Evolutionary conservation across 2,329 filamentous ascomycete species (phyloP).

Genomic region (Colletotrichum lupini): DNA sequence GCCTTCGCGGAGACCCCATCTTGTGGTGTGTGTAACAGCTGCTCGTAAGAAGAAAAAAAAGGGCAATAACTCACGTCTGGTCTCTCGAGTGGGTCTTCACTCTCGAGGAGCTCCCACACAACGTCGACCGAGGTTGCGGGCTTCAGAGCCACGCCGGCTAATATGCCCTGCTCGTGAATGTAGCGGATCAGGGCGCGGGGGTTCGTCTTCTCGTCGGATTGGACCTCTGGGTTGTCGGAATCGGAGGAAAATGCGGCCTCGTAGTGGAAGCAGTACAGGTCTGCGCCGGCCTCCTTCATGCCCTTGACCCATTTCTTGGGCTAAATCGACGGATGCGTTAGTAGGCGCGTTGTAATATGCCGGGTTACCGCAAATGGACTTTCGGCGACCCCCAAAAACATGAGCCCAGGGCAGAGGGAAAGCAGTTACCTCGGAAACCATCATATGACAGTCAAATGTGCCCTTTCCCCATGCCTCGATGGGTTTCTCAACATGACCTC

Average conservation of each 20-base stretch:
- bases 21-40: background rate
- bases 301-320: slow-evolving; percentile 98
- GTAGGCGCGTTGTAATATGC: background rate
- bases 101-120: slow-evolving; percentile 89
- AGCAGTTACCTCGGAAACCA: slow-evolving; percentile 88
- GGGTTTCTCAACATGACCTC: slow-evolving; percentile 84
- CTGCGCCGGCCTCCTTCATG: slow-evolving; percentile 92
- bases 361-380: background rate
- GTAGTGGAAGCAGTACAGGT: slow-evolving; percentile 99
- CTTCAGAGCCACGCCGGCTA: slow-evolving; percentile 96
- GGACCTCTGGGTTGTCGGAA: slow-evolving; percentile 80
- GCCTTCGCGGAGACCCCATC: background rate
- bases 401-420: background rate
- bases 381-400: background rate
- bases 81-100: slow-evolving; percentile 75
- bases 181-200: slow-evolving; percentile 89
- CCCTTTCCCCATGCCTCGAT: slow-evolving; percentile 78
- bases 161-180: slow-evolving; percentile 88
- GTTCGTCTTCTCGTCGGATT: slow-evolving; percentile 77
- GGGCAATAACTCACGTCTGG: slow-evolving; percentile 80
- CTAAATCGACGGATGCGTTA: slow-evolving; percentile 54
- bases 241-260: slow-evolving; percentile 92
- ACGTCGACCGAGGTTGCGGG: slow-evolving; percentile 92
- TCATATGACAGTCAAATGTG: slow-evolving; percentile 99
- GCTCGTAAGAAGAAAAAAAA: background rate